These are phyloP conservation scores for Paracamarosporium sp. DNA, from an alignment of 2,329 filamentous ascomycete genomes.

Conservation along the genomic window DNA sequence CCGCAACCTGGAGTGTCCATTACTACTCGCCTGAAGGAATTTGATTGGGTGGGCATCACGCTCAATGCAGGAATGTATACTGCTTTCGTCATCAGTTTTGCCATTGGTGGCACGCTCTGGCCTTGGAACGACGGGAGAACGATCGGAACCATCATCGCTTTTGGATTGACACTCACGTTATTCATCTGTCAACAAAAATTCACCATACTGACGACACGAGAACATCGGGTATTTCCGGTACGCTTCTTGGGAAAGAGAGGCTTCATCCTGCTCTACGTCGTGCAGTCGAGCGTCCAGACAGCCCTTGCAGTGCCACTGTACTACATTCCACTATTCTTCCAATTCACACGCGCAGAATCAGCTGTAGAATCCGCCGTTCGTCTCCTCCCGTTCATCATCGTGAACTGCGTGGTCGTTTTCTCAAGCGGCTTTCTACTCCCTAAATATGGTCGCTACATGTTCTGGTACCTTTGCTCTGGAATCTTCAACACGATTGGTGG, in stretches of 20 bases:
- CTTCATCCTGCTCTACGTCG: conserved; percentile 15
- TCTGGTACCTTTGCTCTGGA: conserved; percentile 36
- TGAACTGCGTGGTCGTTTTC: conserved; percentile 23
- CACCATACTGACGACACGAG: conserved; percentile 52
- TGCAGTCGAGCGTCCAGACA: conserved; percentile 24
- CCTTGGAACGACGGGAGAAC: conserved; percentile 53
- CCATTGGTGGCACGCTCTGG: conserved; percentile 59
- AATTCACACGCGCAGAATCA: conserved; percentile 24
- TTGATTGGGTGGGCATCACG: conserved; percentile 49
- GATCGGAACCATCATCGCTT: conserved; percentile 56
- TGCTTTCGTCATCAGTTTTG: conserved; percentile 56
- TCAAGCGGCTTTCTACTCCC: conserved; percentile 23
- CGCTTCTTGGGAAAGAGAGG: conserved; percentile 48
- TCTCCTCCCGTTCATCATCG: conserved; percentile 31
- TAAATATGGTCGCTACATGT: conserved; percentile 24
- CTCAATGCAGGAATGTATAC: conserved; percentile 54
- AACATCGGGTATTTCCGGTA: conserved; percentile 57
- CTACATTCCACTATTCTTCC: conserved; percentile 37
- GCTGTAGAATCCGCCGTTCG: conserved; percentile 27
- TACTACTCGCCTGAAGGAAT: conserved; percentile 2
- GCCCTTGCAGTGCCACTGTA: conserved; percentile 46
- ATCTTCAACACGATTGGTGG: conserved; percentile 45
- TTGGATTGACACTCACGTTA: conserved; percentile 49
- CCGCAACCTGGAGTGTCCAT: conserved; percentile 2
- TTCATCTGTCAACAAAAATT: conserved; percentile 59